Base-by-base conservation (phyloP, 768 basidiomycete species). In the Goffeauzyma gilvescens region DNA sequence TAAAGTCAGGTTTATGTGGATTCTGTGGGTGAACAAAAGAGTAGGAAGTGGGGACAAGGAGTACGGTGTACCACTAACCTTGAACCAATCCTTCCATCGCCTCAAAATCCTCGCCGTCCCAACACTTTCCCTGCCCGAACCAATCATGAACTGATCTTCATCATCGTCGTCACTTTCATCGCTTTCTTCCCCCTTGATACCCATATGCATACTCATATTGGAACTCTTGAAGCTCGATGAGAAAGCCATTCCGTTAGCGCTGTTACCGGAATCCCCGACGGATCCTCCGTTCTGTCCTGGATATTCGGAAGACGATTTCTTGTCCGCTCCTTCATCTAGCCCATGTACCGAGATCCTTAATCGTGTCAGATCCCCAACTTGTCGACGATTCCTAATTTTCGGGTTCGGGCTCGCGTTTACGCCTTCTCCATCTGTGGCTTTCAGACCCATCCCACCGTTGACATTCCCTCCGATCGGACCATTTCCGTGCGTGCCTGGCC, bases 141-240 rank as follows among this genome's bases (percentile, higher is more conserved):
- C 28, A 2, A 22, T 24, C 43, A 36, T 25, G 23, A 52, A 37
- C 26, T 38, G 38, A 33, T 58, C 37, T 48, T 51, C 44, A 5
- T 52, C 48, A 18, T 45, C 38, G 32, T 51, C 50, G 8, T 48
- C 50, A 36, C 49, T 44, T 8, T 48, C 49, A 13, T 45, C 38
- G 27, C 44, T 28, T n/a, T 43, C 69, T 17, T 74, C 69, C 49
- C 79, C 80, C 2, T 81, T 84, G 32, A 81, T n/a, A n/a, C n/a
- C n/a, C n/a, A n/a, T n/a, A n/a, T n/a, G n/a, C n/a, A n/a, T n/a
- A n/a, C n/a, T n/a, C n/a, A n/a, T n/a, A n/a, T n/a, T n/a, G n/a
- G n/a, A n/a, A n/a, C n/a, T n/a, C n/a, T n/a, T n/a, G n/a, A n/a
- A n/a, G n/a, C n/a, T n/a, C n/a, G n/a, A n/a, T n/a, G n/a, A 83